These are phyloP conservation scores for Podospora anserina DNA, from an alignment of 495 filamentous ascomycete genomes.

Conservation along the genomic window DNA sequence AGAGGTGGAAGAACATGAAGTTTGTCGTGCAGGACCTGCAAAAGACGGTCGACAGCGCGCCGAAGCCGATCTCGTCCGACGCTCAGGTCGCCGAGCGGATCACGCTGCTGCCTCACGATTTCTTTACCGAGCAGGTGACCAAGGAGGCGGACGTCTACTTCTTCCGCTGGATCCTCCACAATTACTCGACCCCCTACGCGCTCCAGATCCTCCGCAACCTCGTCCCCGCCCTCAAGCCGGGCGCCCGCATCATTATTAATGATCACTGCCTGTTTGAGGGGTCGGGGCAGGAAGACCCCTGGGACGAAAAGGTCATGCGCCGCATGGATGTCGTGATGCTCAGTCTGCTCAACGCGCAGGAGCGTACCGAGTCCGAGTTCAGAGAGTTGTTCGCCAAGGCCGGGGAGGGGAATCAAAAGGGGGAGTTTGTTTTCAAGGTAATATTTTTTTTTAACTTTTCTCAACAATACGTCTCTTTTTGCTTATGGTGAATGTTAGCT, in stretches of 20 bases:
- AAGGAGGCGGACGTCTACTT: constrained; percentile 55
- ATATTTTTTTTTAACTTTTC: constrained; percentile 2
- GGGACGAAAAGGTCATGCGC: constrained; percentile 52
- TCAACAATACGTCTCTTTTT: too few species aligned
- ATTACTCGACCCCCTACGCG: constrained; percentile 57
- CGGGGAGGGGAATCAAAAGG: constrained; percentile 17
- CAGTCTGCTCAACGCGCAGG: constrained; percentile 52
- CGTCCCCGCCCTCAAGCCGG: constrained; percentile 55
- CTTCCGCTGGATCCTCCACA: constrained; percentile 58
- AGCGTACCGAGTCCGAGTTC: constrained; percentile 51
- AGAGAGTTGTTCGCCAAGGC: constrained; percentile 45
- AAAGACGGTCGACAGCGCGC: constrained; percentile 45
- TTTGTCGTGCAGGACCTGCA: constrained; percentile 59
- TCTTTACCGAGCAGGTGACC: constrained; percentile 53
- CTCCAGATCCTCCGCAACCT: constrained; percentile 51
- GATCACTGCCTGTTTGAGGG: constrained; percentile 50
- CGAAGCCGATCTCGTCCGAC: constrained; percentile 40
- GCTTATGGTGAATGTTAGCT: too few species aligned
- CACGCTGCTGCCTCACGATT: constrained; percentile 49
- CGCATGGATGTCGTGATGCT: constrained; percentile 58
- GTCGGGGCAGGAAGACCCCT: constrained; percentile 37
- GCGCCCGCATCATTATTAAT: constrained; percentile 51
- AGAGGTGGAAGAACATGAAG: constrained; percentile 43
- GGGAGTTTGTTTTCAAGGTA: constrained; percentile 45
- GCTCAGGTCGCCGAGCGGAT: constrained; percentile 41